A percentile compares a stretch with the other conserved stretches of the same genome.
Evolutionary conservation across 2,329 filamentous ascomycete genomes (phyloP).

Genomic region (Trichoderma citrinoviride): DNA sequence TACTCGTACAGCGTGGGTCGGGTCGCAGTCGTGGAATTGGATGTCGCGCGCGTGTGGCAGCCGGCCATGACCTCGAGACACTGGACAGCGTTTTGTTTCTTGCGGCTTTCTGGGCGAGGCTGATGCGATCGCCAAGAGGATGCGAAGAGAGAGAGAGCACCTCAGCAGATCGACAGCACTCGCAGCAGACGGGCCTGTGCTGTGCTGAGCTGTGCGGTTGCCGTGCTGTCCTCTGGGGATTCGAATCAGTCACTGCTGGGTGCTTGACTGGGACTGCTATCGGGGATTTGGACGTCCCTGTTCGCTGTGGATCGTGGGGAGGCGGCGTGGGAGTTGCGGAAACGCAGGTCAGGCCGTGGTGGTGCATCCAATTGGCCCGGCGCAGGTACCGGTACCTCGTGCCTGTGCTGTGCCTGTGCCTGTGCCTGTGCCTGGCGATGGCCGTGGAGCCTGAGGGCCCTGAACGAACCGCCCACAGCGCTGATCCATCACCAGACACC

Average conservation of each 20-base stretch:
- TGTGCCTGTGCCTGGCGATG: conserved; percentile 1
- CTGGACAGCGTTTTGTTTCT: background rate
- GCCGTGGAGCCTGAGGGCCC: background rate
- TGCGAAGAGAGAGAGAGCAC: conserved; percentile 1
- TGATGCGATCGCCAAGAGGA: background rate
- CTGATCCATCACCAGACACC: no score
- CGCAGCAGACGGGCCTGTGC: background rate
- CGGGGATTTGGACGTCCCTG: conserved; percentile 14
- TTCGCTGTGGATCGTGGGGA: conserved; percentile 17
- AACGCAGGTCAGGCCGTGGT: background rate
- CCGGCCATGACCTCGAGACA: conserved; percentile 16
- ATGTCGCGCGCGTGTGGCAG: conserved; percentile 12
- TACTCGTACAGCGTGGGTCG: conserved; percentile 17
- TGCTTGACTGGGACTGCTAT: background rate
- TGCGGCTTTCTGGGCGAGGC: background rate
- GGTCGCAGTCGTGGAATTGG: background rate
- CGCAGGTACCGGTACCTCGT: background rate
- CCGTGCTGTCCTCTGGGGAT: background rate
- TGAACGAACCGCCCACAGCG: conserved; percentile 1
- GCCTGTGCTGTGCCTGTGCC: background rate
- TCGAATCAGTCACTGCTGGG: background rate
- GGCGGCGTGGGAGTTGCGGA: conserved; percentile 8
- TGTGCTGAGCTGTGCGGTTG: background rate
- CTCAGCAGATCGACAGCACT: conserved; percentile 1
- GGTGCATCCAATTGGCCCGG: background rate